phyloP scores from a whole-genome alignment of 2,329 filamentous ascomycete genomes.

The Didymella exigua region DNA sequence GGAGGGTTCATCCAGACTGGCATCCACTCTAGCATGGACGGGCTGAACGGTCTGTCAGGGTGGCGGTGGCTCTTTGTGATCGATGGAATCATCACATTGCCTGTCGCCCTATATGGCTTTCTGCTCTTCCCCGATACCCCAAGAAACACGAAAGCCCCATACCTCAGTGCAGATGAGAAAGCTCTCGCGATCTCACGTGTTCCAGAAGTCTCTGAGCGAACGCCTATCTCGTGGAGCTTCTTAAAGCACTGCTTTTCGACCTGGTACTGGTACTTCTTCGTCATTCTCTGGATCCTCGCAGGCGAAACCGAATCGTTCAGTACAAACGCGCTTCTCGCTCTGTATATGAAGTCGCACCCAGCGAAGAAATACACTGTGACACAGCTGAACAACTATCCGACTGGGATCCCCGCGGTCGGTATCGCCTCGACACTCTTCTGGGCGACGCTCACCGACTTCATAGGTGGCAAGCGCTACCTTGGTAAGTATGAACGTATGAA shows the following conservation, averaged over 20 bases:
- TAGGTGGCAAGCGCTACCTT: constrained; percentile 67
- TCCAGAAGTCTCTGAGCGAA: constrained; percentile 50
- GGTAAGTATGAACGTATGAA: constrained; percentile 35
- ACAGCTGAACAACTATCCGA: constrained; percentile 61
- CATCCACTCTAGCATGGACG: constrained; percentile 53
- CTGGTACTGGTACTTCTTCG: constrained; percentile 71
- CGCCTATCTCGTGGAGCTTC: constrained; percentile 58
- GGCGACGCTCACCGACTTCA: constrained; percentile 70
- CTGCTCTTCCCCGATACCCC: constrained; percentile 55
- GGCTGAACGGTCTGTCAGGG: constrained; percentile 56
- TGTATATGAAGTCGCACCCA: constrained; percentile 58
- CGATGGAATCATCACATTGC: constrained; percentile 63
- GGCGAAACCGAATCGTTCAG: constrained; percentile 75
- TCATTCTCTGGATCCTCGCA: constrained; percentile 70
- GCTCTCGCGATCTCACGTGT: constrained; percentile 53
- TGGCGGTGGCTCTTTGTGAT: constrained; percentile 58
- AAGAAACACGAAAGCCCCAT: constrained; percentile 50
- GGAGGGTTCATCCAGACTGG: constrained; percentile 67
- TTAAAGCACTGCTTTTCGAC: constrained; percentile 62
- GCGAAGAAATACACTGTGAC: constrained; percentile 54
- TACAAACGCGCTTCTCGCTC: constrained; percentile 62
- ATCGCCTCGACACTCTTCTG: constrained; percentile 67
- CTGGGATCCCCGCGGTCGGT: constrained; percentile 59
- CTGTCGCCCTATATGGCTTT: constrained; percentile 62
- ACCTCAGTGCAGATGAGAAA: constrained; percentile 50